Base-by-base conservation (phyloP, 2,329 filamentous ascomycete genomes). In the Colletotrichum sp. region DNA sequence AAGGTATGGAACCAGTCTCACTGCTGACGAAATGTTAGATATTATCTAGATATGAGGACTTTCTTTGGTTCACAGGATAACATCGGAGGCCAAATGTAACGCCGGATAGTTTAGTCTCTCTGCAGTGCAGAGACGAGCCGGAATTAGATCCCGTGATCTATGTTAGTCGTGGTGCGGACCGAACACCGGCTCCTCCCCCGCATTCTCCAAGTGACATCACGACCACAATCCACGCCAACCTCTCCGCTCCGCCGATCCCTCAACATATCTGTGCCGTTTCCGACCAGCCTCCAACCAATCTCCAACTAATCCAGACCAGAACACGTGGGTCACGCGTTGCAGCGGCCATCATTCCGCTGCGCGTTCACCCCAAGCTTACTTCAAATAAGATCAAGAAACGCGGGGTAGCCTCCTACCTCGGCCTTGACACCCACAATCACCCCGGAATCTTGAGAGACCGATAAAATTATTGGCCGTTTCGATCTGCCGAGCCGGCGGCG, bases 191-290 rank as follows among this genome's bases (percentile, higher is more conserved):
- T 13, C 66, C 18, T 61, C 48, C 72, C 72, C 72, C 72, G 67
- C 72, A 74, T 71, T 48, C 48, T 52, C 60, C 34, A 74, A 67
- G 72, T 72, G 69, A 68, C 68, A 72, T 72, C 63, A 72, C 63
- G 21, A 32, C 39, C 52, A 66, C 21, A 24, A 36, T 1, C 52
- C 16, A 57, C 18, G n/a, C n/a, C 21, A 28, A 39, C 6, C 26
- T 30, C 39, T 72, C 68, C 68, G 63, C 72, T 55, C 30, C 30
- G 61, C 57, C 55, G 57, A 72, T 68, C 39, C 32, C 72, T 26
- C 55, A 14, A 61, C 55, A 65, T 39, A 18, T 9, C 7, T 39
- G 14, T 39, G 36, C 36, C 7, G 36, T 52, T 52, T 52, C 43
- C 43, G 10, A 52, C 43, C 43, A 52, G 34, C 39, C 18, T 26